A percentile compares a stretch with the other conserved stretches of the same genome.
Evolutionary conservation across 768 basidiomycete genomes (phyloP).

Genomic region (Gloeostereum incarnatum): DNA sequence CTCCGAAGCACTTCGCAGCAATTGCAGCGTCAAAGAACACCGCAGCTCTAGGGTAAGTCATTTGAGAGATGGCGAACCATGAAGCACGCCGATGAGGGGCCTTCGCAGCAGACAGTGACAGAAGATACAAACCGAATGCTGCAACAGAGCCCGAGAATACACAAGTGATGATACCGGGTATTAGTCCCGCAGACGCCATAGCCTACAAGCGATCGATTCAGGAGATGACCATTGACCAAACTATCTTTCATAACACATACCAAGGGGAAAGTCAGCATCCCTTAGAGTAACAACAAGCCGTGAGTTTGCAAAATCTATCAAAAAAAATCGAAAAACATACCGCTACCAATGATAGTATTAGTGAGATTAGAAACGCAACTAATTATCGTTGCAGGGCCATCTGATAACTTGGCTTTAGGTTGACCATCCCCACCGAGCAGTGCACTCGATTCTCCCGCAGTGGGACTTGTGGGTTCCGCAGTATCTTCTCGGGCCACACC

Average conservation of each 20-base stretch:
- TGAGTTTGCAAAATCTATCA: constrained; percentile 1
- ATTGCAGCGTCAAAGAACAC: constrained; percentile 92
- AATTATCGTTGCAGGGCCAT: constrained; percentile 61
- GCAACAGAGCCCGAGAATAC: constrained; percentile 68
- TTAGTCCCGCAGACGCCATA: constrained; percentile 81
- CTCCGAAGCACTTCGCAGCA: constrained; percentile 94
- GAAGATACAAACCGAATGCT: constrained; percentile 82
- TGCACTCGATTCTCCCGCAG: constrained; percentile 44
- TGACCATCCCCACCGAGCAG: constrained; percentile 40
- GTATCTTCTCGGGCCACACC: constrained; percentile 37
- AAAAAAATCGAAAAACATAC: constrained; percentile 29
- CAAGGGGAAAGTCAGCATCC: constrained; percentile 85
- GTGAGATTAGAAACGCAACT: constrained; percentile 73
- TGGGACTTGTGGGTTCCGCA: constrained; percentile 16
- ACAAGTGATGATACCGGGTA: constrained; percentile 88
- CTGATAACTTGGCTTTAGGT: constrained; percentile 24
- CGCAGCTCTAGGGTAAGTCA: constrained; percentile 85
- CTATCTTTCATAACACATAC: constrained; percentile 26
- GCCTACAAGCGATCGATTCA: constrained; percentile 38
- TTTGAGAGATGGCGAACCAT: constrained; percentile 73
- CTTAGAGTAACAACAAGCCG: constrained; percentile 22
- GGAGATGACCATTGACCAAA: constrained; percentile 4
- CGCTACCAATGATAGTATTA: constrained; percentile 91
- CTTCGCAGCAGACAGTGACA: constrained; percentile 74
- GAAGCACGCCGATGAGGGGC: constrained; percentile 70